Base-by-base conservation (phyloP, 129 eudicot genomes). In the Ambrosia artemisiifolia region DNA sequence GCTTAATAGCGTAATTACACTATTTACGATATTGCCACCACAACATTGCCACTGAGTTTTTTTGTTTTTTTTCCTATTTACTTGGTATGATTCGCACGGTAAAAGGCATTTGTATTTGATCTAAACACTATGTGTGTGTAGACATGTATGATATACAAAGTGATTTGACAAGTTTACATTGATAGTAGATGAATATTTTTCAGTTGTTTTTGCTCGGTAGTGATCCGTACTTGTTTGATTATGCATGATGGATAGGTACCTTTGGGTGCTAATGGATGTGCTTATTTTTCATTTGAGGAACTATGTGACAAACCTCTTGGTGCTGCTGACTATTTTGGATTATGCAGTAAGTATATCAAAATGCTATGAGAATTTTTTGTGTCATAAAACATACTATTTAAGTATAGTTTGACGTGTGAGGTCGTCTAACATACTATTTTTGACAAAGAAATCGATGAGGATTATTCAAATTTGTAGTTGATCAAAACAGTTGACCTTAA, bases 251-350 rank as follows among this genome's bases (percentile, higher is more conserved):
- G 3, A 59, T 73, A 92, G 96, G 87, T 89, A 60, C 95, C 94
- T 0, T 60, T 87, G 75, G 98, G 96, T 76, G 91, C 89, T 49
- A 85, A 92, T 44, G 92, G 95, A 69, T 92, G 98, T 78, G 96
- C 98, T 13, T 92, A 83, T 82, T 92, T 92, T 67, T 78, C 94
- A 2, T 92, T 92, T 50, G 96, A 92, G 75, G 98, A 92, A 55
- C 91, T 92, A 2, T 92, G 98, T 66, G 98, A 92, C 73, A 86
- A 82, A 78, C 98, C 98, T 55, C 91, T 89, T 79, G 98, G 98
- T n/a, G 98, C 98, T 42, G 98, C 98, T 14, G 98, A 92, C 79
- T 92, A 92, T 80, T 85, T 87, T 78, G 98, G 96, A 62, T 78
- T 92, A 46, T 92, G 82, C 67, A 89, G 98, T 92, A 89, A 92